Evolutionary conservation across 768 basidiomycete genomes (phyloP), one percentile per base, ranked within the genome.

Genomic region (Trametes punicea): DNA sequence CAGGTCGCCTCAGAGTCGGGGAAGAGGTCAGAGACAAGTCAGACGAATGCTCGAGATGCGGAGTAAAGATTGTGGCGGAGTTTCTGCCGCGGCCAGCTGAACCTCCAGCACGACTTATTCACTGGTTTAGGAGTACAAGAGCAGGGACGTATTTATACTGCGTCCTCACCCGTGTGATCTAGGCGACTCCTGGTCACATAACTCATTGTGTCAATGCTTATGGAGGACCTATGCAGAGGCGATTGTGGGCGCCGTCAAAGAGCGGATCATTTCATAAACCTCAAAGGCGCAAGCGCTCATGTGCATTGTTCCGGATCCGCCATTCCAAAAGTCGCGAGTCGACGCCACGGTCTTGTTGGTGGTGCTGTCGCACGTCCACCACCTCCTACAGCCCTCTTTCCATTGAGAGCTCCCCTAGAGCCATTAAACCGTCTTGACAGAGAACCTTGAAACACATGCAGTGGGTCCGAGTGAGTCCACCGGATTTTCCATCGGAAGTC

Each of bases 401-500:
- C n/a, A n/a, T n/a, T n/a, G n/a, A n/a, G n/a, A n/a, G n/a, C n/a
- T n/a, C n/a, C n/a, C n/a, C n/a, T n/a, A n/a, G n/a, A n/a, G n/a
- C n/a, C n/a, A n/a, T n/a, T n/a, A n/a, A n/a, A n/a, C n/a, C n/a
- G n/a, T n/a, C n/a, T n/a, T n/a, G 5, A 38, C 36, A 38, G 36
- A 15, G 18, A 2, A 13, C 20, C 10, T n/a, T 38, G 36, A 4
- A 10, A 16, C 15, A 55, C 41, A 48, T 60, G 7, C 11, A 51
- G 66, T 70, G 64, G 66, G 65, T 67, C 66, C 65, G 6, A 64
- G 65, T 70, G 64, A 67, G 68, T 70, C 69, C 69, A 11, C 6
- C 34, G 26, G 25, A 36, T 49, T 49, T 34, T n/a, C 34, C 47
- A 49, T 34, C 33, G 34, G 47, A 49, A 25, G 30, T 34, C 21